These are phyloP conservation scores for Hericium coralloides DNA, from an alignment of 768 basidiomycete genomes.

Conservation along the genomic window DNA sequence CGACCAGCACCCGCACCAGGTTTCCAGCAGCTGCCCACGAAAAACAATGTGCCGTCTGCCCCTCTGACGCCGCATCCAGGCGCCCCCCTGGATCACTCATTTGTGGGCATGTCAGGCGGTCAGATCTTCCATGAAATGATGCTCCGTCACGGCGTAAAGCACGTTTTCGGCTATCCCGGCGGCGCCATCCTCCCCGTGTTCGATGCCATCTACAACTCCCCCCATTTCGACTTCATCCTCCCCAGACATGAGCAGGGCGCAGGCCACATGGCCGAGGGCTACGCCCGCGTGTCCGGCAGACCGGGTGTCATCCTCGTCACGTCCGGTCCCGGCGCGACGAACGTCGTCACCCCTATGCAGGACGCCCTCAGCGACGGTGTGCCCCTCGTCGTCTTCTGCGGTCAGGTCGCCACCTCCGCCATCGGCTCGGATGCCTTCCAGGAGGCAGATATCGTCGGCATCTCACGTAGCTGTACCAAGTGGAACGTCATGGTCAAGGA, in stretches of 20 bases:
- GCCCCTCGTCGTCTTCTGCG: constrained; percentile 90
- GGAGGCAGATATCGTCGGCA: constrained; percentile 95
- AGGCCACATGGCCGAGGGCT: constrained; percentile 98
- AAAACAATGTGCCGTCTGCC: constrained; percentile 28
- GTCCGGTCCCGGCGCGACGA: constrained; percentile 96
- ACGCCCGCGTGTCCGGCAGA: constrained; percentile 94
- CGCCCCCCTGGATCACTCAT: constrained; percentile 64
- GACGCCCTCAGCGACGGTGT: constrained; percentile 93
- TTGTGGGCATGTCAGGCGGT: constrained; percentile 91
- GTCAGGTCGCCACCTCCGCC: constrained; percentile 97
- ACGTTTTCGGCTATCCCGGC: constrained; percentile 96
- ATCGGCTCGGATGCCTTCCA: constrained; percentile 99
- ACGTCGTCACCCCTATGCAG: constrained; percentile 97
- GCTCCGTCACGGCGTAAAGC: constrained; percentile 92
- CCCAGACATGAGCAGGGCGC: constrained; percentile 98
- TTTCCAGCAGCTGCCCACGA: constrained; percentile 41
- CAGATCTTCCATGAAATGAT: constrained; percentile 99
- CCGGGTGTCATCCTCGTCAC: constrained; percentile 98
- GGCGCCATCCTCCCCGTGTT: constrained; percentile 99
- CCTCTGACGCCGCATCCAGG: constrained; percentile 30
- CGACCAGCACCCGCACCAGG: constrained; percentile 55
- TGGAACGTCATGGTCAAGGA: constrained; percentile 99
- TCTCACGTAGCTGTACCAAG: constrained; percentile 94
- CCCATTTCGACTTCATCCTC: constrained; percentile 90
- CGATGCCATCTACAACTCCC: constrained; percentile 96